These are phyloP conservation scores for Detonula confervacea DNA, from an alignment of 352 stramenopile species.

Conservation along the genomic window DNA sequence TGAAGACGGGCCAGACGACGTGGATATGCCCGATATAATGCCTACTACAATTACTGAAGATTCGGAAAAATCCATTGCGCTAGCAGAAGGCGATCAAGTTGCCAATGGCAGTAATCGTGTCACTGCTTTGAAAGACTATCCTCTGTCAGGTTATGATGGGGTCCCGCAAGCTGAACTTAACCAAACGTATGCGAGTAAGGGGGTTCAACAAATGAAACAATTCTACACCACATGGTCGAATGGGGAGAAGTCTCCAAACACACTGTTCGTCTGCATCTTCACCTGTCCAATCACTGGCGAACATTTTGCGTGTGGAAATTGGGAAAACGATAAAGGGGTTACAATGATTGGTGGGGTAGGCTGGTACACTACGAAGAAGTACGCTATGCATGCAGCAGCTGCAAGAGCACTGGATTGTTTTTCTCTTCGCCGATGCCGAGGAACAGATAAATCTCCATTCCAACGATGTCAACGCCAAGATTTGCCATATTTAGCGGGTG, in stretches of 20 bases:
- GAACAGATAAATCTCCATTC: conserved; percentile 29
- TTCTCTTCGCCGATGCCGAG: conserved; percentile 39
- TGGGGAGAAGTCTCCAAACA: conserved; percentile 4
- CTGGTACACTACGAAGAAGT: conserved; percentile 34
- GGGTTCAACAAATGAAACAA: not conserved
- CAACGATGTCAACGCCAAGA: conserved; percentile 48
- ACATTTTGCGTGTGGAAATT: conserved; percentile 32
- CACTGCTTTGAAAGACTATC: conserved; percentile 32
- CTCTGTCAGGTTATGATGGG: conserved; percentile 27
- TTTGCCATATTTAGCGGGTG: conserved; percentile 30
- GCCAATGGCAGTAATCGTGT: conserved; percentile 1
- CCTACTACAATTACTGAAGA: too few relatives aligned
- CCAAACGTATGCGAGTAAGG: conserved; percentile 23
- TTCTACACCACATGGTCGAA: conserved; percentile 37
- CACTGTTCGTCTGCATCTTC: conserved; percentile 33
- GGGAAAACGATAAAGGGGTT: conserved; percentile 5
- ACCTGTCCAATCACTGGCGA: conserved; percentile 36
- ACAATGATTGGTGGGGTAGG: conserved; percentile 19
- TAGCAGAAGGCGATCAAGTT: not conserved
- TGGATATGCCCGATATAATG: too few relatives aligned
- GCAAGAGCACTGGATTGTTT: conserved; percentile 43
- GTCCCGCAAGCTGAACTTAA: conserved; percentile 36
- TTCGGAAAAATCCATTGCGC: not conserved
- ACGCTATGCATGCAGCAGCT: conserved; percentile 37
- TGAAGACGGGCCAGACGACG: conserved; percentile 8